Conservation (phyloP, 2,329 filamentous ascomycete genomes). For the Gaeumannomyces tritici region DNA sequence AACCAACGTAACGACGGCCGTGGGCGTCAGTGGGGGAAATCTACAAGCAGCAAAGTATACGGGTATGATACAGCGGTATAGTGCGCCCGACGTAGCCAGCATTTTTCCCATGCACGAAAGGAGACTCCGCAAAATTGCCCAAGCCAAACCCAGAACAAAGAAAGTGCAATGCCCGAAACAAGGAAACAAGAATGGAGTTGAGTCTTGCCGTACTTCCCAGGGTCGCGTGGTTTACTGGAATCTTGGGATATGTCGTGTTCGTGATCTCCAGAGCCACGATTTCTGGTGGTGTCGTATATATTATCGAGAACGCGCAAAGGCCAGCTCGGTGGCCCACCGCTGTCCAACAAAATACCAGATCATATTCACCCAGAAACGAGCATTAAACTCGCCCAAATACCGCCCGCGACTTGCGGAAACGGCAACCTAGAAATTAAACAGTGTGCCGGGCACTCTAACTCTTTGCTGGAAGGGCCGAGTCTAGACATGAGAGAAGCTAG, state of each 20-base stretch:
- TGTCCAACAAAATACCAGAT: neutral
- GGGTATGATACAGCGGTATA: neutral
- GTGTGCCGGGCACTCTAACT: conserved; percentile 4
- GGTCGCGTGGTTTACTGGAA: too few relatives aligned
- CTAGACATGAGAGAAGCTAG: conserved; percentile 12
- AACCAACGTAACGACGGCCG: neutral
- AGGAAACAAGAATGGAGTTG: neutral
- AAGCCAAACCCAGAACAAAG: neutral
- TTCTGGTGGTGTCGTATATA: too few relatives aligned
- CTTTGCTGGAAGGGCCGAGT: conserved; percentile 10
- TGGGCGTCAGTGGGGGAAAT: neutral
- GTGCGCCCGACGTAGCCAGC: neutral
- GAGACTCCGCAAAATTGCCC: neutral
- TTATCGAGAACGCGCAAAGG: neutral
- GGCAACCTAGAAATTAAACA: neutral
- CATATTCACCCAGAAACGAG: neutral
- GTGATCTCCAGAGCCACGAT: neutral
- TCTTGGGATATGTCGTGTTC: neutral
- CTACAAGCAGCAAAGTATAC: neutral
- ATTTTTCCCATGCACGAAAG: neutral
- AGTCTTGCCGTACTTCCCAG: neutral
- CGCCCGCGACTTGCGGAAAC: too few relatives aligned
- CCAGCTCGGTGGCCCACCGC: neutral
- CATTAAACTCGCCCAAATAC: neutral
- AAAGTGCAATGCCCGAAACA: neutral